Conservation (phyloP, 306 rosid genomes). For the Pterocarpus macrocarpus region DNA sequence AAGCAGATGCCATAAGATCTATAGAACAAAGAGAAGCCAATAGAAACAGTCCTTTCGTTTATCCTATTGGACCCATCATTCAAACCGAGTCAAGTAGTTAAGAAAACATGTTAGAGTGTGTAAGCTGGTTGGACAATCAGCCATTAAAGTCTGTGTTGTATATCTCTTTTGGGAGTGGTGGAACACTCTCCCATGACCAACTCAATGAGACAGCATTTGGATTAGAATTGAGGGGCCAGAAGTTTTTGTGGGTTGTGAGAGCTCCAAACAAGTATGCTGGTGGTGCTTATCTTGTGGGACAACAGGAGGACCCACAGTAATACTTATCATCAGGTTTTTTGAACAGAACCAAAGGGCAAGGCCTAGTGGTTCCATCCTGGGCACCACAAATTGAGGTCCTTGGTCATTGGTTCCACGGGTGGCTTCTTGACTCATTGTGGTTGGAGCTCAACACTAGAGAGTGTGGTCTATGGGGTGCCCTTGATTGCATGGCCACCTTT, state of each 20-base stretch:
- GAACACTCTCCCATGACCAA: neutral
- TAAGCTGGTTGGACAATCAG: conserved; percentile 15
- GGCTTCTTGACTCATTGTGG: conserved; percentile 14
- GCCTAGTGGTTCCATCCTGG: conserved; percentile 1
- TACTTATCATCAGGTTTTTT: neutral
- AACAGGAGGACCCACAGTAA: neutral
- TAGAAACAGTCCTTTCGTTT: conserved; percentile 21
- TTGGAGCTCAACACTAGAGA: neutral
- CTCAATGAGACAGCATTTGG: conserved; percentile 20
- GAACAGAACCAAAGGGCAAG: neutral
- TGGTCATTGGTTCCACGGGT: conserved; percentile 3
- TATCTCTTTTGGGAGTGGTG: conserved; percentile 21
- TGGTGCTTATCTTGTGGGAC: neutral
- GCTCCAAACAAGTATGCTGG: neutral
- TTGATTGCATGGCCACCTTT: neutral
- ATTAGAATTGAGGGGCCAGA: neutral
- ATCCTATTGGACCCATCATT: conserved; percentile 51
- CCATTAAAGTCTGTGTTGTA: conserved; percentile 3
- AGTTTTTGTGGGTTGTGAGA: conserved; percentile 12
- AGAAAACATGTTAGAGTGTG: neutral
- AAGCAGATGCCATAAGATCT: neutral
- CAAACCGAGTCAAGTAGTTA: conserved; percentile 13
- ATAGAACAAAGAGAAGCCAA: conserved; percentile 10
- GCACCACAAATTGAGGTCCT: conserved; percentile 11
- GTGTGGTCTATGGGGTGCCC: conserved; percentile 5